Conservation (phyloP, 768 basidiomycete species). For the Paxillus ammoniavirescens region DNA sequence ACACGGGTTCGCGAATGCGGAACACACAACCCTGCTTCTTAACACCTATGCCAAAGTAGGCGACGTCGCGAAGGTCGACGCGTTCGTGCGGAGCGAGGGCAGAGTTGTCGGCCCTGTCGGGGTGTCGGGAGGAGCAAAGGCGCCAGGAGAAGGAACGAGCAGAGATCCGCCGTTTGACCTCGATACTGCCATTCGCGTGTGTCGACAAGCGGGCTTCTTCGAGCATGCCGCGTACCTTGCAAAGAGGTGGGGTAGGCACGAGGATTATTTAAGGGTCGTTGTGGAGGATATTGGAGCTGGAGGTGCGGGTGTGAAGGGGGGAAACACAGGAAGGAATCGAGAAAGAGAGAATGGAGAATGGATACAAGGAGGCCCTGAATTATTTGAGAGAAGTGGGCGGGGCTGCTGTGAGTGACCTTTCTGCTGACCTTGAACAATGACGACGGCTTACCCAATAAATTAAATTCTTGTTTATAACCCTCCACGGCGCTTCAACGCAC, state of each 20-base stretch:
- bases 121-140: conserved; percentile 13
- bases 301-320: conserved; percentile 2
- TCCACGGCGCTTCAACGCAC: not conserved
- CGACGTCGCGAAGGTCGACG: conserved; percentile 83
- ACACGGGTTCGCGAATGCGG: conserved; percentile 86
- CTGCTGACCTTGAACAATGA: not conserved
- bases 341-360: conserved; percentile 16
- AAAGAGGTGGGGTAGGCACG: conserved; percentile 85
- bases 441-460: not conserved
- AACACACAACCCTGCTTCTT: conserved; percentile 94
- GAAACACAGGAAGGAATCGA: not conserved
- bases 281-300: conserved; percentile 78
- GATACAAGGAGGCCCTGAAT: conserved; percentile 70
- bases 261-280: conserved; percentile 91
- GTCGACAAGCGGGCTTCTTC: conserved; percentile 94
- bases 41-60: conserved; percentile 98
- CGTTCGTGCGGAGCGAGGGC: conserved; percentile 89
- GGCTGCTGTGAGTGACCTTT: conserved; percentile 59
- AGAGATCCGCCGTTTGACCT: conserved; percentile 92
- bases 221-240: conserved; percentile 94
- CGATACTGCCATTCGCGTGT: conserved; percentile 95
- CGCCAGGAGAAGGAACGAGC: conserved; percentile 38
- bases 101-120: conserved; percentile 33
- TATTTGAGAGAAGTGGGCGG: conserved; percentile 81
- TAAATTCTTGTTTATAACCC: not conserved